Evolutionary conservation across 2,329 filamentous ascomycete species (phyloP), one percentile per base, ranked within the genome.

Genomic region (Botrytis paeoniae): DNA sequence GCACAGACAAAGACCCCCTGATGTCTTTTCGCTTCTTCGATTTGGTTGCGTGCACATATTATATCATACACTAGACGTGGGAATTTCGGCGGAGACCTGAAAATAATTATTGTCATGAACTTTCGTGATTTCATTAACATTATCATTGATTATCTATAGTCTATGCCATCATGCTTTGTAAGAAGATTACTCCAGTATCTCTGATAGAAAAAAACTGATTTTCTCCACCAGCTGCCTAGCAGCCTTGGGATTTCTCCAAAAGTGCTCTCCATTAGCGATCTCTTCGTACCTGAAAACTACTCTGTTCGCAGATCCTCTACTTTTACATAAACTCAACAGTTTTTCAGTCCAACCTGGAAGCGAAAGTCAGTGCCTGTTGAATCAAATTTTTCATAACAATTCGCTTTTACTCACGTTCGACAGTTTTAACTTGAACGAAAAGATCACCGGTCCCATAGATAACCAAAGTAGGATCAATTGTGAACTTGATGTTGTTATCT

Each of bases 381-480:
- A 32, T 32, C 14, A n/a, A 61, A n/a, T 9, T 18, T n/a, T 5
- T n/a, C 1, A 22, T 8, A 14, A n/a, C 18, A 7, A 29, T 29
- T 16, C 35, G 61, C 43, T 16, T 37, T 32, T 10, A 61, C 70
- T 68, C 37, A 72, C 70, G 70, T 51, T 87, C 86, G 77, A 95
- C 84, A 80, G 89, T 92, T 73, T 85, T 86, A 5, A 84, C 84
- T 1, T 90, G 87, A 1, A 93, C 90, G 76, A 98, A 97, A 0
- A 86, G 83, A 81, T 98, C 95, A 6, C 87, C 85, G 69, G 91
- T 89, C 1, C 95, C 95, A 79, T 91, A 97, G 0, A 97, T 82
- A 0, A 89, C 90, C 48, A 97, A 81, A 0, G 91, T 91, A 0
- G 86, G 85, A 77, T 90, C 86, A 2, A 82, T 80, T 1, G 88